Evolutionary conservation across 441 rosid genomes (phyloP).

Genomic region (Croton laevigatus): DNA sequence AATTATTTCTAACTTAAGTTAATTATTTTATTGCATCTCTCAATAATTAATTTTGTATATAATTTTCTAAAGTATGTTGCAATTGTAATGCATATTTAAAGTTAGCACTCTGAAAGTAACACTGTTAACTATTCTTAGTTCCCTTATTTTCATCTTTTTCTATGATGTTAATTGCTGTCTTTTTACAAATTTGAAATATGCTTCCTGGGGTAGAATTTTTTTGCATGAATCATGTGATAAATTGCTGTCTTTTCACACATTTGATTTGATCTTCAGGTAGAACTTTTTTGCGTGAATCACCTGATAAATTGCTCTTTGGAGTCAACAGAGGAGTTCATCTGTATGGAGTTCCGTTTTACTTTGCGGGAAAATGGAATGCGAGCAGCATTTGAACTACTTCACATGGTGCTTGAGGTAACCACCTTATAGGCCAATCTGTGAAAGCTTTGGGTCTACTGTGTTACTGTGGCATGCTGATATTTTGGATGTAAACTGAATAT

Average conservation of each 20-base stretch:
- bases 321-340: conserved; percentile 97
- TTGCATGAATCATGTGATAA: conserved; percentile 96
- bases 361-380: conserved; percentile 96
- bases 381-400: conserved; percentile 98
- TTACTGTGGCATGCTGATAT: not conserved
- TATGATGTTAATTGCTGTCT: not conserved
- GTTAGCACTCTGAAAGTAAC: not conserved
- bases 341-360: conserved; percentile 99
- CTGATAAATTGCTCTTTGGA: conserved; percentile 98
- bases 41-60: not conserved
- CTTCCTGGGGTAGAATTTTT: conserved; percentile 83
- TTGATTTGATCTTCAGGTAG: conserved; percentile 55
- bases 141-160: not conserved
- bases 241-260: conserved; percentile 18
- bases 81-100: not conserved
- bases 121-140: not conserved
- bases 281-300: conserved; percentile 98
- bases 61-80: not conserved
- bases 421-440: conserved; percentile 7
- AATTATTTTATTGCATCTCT: too few relatives aligned
- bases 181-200: not conserved
- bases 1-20: too few relatives aligned
- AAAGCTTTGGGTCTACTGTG: not conserved
- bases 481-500: conserved; percentile 21
- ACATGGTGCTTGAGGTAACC: conserved; percentile 99